These are phyloP conservation scores for Tulasnella sp. DNA, from an alignment of 768 basidiomycete genomes.

Conservation along the genomic window DNA sequence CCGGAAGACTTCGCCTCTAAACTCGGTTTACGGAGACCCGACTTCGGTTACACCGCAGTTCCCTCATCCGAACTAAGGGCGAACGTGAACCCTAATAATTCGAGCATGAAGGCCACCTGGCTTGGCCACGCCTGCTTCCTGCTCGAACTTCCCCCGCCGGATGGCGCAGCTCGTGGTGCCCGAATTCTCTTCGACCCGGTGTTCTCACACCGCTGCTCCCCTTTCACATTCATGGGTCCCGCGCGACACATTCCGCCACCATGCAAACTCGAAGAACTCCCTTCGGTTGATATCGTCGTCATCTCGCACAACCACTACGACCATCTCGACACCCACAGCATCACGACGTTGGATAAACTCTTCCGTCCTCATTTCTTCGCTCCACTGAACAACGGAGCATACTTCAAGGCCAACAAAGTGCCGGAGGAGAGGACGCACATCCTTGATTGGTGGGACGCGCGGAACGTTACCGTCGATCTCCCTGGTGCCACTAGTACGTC, in stretches of 20 bases:
- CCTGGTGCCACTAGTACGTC: not conserved
- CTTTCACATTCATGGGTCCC: constrained; percentile 52
- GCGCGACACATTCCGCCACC: constrained; percentile 51
- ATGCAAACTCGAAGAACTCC: constrained; percentile 45
- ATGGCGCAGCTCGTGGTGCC: constrained; percentile 46
- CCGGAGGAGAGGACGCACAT: constrained; percentile 42
- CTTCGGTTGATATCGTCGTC: constrained; percentile 48
- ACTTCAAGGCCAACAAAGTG: constrained; percentile 41
- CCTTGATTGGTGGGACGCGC: constrained; percentile 51
- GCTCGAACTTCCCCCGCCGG: constrained; percentile 52
- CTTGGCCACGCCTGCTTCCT: constrained; percentile 49
- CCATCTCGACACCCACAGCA: constrained; percentile 41
- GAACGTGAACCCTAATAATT: constrained; percentile 52
- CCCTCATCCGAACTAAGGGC: not conserved
- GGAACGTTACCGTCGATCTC: constrained; percentile 39
- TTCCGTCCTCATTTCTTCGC: constrained; percentile 45
- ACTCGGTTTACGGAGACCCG: constrained; percentile 35
- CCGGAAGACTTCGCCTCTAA: constrained; percentile 26
- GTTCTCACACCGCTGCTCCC: constrained; percentile 58
- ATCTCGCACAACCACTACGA: constrained; percentile 42
- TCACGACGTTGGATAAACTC: constrained; percentile 38
- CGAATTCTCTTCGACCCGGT: constrained; percentile 56
- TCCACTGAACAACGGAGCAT: constrained; percentile 45
- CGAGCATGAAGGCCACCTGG: constrained; percentile 43
- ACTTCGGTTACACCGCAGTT: constrained; percentile 24